Base-by-base conservation (phyloP, 306 rosid species). In the Corylus americana region DNA sequence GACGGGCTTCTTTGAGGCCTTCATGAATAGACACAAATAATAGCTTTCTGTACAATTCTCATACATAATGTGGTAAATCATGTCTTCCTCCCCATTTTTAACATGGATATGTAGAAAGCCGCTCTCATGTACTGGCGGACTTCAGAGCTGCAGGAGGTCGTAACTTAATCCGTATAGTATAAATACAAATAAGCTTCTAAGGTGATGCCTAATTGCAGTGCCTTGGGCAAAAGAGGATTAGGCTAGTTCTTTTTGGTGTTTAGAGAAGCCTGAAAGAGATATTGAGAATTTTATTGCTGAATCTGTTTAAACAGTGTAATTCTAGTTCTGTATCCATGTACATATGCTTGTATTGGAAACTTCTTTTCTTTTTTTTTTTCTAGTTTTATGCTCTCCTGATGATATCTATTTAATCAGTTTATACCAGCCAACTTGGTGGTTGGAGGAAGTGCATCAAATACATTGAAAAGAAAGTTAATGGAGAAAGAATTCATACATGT, bases 1-100 rank as follows among this genome's bases (percentile, higher is more conserved):
- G n/a, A 10, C 27, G 48, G 70, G 80, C 72, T 85, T 82, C 64
- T 74, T 80, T 49, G 57, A 29, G 74, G 85, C 76, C 47, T 79
- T 74, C 51, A 57, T 70, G 62, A 1, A 75, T 55, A 72, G 82
- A 47, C 50, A 51, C 45, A 70, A 71, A 45, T 53, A 57, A 57
- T 78, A 51, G 76, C 49, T 79, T 64, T 67, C 29, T 73, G 76
- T 72, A 70, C 77, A 53, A 37, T 77, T 77, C 47, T 78, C 47
- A 70, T 71, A 72, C 71, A 63, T 74, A 57, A 22, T 53, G 67
- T 63, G 62, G 54, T 51, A 47, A 3, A 58, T 70, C 55, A 16
- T 53, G 73, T n/a, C 59, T 31, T 31, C 57, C 42, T 51, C 64
- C 76, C 72, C 74, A 70, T 35, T 79, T 73, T 79, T 77, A 61